Conservation (phyloP, 1,284 basidiomycete genomes). For the Vanrija pseudolonga region DNA sequence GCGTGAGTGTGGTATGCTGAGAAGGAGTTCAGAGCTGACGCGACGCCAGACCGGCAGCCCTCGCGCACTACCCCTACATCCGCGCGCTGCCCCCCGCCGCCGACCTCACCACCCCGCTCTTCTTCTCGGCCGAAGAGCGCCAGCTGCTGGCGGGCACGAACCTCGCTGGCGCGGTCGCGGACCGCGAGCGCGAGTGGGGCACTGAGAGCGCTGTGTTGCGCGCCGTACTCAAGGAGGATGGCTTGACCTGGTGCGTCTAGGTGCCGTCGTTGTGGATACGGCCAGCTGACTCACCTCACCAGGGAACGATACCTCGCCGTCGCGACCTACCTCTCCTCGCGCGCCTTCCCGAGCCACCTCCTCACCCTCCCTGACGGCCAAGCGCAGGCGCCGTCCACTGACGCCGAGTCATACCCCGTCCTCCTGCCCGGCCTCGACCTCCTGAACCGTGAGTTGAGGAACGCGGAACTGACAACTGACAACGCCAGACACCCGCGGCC, state of each 20-base stretch:
- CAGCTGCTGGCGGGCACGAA: constrained; percentile 70
- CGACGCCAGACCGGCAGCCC: constrained; percentile 23
- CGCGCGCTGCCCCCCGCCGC: constrained; percentile 60
- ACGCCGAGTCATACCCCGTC: constrained; percentile 62
- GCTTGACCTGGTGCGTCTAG: constrained; percentile 63
- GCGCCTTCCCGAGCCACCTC: constrained; percentile 80
- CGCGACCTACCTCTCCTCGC: constrained; percentile 72
- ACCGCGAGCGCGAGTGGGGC: constrained; percentile 60
- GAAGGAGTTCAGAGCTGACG: constrained; percentile 5
- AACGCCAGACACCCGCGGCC: constrained; percentile 52
- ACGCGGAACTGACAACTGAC: too few relatives aligned
- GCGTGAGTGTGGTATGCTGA: constrained; percentile 23
- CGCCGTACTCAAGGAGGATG: constrained; percentile 50
- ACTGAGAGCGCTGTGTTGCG: constrained; percentile 58
- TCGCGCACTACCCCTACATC: constrained; percentile 60
- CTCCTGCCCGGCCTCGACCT: constrained; percentile 80
- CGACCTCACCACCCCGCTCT: constrained; percentile 67
- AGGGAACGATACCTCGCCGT: constrained; percentile 70
- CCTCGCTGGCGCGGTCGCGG: constrained; percentile 65
- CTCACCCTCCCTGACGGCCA: constrained; percentile 53
- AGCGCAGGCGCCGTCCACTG: background rate
- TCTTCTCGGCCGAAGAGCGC: constrained; percentile 64
- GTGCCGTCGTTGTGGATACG: background rate
- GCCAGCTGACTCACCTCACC: background rate
- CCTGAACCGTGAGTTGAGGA: constrained; percentile 70